These are phyloP conservation scores for Limnomonas spitsbergensis DNA, from an alignment of 139 green algal genomes.

Conservation along the genomic window DNA sequence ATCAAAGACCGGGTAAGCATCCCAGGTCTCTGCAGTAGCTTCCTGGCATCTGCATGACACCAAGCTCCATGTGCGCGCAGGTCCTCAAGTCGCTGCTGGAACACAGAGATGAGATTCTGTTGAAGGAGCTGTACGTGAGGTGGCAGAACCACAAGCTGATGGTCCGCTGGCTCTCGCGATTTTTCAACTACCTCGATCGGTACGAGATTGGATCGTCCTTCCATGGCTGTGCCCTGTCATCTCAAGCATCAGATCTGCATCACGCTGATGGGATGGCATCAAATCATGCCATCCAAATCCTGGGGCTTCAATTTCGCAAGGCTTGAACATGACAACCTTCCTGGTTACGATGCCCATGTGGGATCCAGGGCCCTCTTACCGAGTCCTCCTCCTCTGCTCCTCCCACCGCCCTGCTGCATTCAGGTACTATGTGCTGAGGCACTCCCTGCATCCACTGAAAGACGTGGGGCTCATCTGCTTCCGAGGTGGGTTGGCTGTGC, in stretches of 20 bases:
- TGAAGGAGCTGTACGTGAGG: conserved; percentile 82
- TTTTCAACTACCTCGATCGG: conserved; percentile 99
- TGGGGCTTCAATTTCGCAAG: too few species aligned
- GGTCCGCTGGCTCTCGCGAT: conserved; percentile 94
- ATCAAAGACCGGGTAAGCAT: conserved; percentile 74
- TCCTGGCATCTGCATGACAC: not conserved
- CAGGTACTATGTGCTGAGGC: conserved; percentile 95
- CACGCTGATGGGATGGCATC: too few species aligned
- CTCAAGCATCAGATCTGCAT: too few species aligned
- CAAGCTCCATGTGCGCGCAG: not conserved
- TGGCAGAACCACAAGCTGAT: conserved; percentile 99
- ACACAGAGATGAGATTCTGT: conserved; percentile 84
- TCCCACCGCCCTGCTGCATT: too few species aligned
- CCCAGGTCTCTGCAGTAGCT: not conserved
- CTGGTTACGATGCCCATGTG: too few species aligned
- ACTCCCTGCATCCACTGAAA: conserved; percentile 82
- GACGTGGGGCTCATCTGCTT: conserved; percentile 94
- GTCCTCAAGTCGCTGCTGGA: conserved; percentile 81
- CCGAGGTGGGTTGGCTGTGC: conserved; percentile 59
- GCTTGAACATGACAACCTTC: too few species aligned
- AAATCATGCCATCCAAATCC: too few species aligned
- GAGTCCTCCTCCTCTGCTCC: too few species aligned
- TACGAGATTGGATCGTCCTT: conserved; percentile 36
- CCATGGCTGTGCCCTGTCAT: not conserved
- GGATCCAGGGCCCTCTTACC: too few species aligned